Evolutionary conservation across 371 early-diverging fungal genomes (phyloP).

Genomic region (Batkoa obscura): DNA sequence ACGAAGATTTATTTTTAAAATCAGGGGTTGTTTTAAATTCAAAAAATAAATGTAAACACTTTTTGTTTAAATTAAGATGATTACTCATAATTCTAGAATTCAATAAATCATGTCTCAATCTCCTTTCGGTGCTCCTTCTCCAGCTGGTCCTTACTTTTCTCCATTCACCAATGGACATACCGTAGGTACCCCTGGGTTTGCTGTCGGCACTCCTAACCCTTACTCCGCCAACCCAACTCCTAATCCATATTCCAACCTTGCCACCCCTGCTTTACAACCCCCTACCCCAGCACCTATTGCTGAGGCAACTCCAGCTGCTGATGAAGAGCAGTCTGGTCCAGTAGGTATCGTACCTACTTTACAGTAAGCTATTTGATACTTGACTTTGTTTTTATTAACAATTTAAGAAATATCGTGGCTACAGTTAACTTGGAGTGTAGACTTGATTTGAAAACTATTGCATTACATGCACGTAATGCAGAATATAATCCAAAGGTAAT

Average conservation of each 20-base stretch:
- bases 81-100: no score
- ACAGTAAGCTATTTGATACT: conserved; percentile 43
- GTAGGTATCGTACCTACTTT: conserved; percentile 63
- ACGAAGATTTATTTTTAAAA: no score
- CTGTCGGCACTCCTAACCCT: conserved; percentile 1
- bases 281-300: conserved; percentile 16
- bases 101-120: background rate
- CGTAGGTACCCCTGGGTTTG: background rate
- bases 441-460: conserved; percentile 98
- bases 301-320: conserved; percentile 16
- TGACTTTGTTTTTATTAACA: conserved; percentile 6
- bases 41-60: no score
- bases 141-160: conserved; percentile 4
- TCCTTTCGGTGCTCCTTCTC: conserved; percentile 2
- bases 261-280: conserved; percentile 26
- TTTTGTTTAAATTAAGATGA: no score
- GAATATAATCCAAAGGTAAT: conserved; percentile 99
- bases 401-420: conserved; percentile 93
- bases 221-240: conserved; percentile 6
- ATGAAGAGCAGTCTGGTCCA: conserved; percentile 33
- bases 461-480: conserved; percentile 99
- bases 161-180: background rate
- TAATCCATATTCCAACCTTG: conserved; percentile 1
- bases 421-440: conserved; percentile 99
- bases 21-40: no score